phyloP scores from a whole-genome alignment of 345 rosid genomes.

The Gossypium sturtianum region DNA sequence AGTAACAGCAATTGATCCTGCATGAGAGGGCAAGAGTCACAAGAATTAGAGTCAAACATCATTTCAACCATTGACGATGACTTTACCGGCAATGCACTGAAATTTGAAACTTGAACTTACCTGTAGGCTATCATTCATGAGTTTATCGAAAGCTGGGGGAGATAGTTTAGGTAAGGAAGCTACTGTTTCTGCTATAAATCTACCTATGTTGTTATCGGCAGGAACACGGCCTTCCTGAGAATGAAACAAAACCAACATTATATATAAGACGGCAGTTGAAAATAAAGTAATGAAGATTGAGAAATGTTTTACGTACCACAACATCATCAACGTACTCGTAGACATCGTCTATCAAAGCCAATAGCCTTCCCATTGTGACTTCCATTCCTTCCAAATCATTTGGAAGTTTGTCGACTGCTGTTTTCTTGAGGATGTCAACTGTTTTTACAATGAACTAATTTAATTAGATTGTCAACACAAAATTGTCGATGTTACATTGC shows the following conservation, averaged over 20 bases:
- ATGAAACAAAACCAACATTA: neutral
- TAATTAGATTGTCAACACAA: constrained; percentile 6
- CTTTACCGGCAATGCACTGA: no score
- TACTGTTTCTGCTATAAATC: constrained; percentile 62
- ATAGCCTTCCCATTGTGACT: constrained; percentile 65
- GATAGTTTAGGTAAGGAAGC: constrained; percentile 70
- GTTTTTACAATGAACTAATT: neutral
- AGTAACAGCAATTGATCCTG: constrained; percentile 84
- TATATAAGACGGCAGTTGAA: constrained; percentile 1
- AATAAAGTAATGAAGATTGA: neutral
- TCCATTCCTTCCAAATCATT: constrained; percentile 98
- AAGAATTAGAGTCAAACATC: neutral
- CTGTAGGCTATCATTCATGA: constrained; percentile 83
- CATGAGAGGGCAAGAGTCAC: neutral
- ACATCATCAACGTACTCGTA: constrained; percentile 78
- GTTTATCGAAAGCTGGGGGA: constrained; percentile 73
- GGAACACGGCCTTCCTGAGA: constrained; percentile 66
- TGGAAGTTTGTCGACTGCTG: constrained; percentile 75
- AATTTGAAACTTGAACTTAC: constrained; percentile 27
- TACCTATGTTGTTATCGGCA: constrained; percentile 72
- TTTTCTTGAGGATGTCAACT: constrained; percentile 74
- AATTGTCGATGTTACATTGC: neutral
- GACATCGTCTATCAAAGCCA: constrained; percentile 63
- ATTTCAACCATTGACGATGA: neutral
- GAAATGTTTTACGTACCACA: constrained; percentile 46